Conservation (phyloP, 192 early-diverging fungal genomes). For the Coemansia sp. region DNA sequence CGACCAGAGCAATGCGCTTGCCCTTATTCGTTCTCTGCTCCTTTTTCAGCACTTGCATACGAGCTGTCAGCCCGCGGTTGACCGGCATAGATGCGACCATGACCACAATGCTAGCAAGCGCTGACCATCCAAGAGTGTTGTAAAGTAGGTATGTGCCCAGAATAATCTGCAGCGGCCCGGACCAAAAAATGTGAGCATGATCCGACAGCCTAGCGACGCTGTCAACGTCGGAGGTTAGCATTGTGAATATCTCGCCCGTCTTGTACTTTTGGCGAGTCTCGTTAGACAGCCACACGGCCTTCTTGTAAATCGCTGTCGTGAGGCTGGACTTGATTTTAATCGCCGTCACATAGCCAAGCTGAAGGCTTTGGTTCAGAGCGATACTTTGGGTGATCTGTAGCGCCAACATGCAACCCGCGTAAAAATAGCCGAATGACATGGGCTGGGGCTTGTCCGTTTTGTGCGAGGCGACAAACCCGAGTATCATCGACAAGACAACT, state of each 20-base stretch:
- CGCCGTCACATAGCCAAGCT: slow-evolving; percentile 67
- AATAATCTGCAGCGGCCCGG: slow-evolving; percentile 74
- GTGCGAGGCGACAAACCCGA: slow-evolving; percentile 53
- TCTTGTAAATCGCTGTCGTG: slow-evolving; percentile 81
- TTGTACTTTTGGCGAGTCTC: slow-evolving; percentile 74
- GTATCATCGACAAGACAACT: slow-evolving; percentile 67
- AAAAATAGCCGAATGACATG: slow-evolving; percentile 71
- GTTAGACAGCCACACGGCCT: slow-evolving; percentile 77
- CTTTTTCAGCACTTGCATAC: slow-evolving; percentile 68
- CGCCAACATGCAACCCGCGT: slow-evolving; percentile 75
- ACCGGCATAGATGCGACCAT: slow-evolving; percentile 80
- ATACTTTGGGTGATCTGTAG: slow-evolving; percentile 72
- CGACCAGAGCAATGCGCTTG: slow-evolving; percentile 64
- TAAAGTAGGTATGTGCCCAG: slow-evolving; percentile 76
- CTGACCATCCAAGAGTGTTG: slow-evolving; percentile 73
- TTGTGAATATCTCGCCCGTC: slow-evolving; percentile 69
- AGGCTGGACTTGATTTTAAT: slow-evolving; percentile 71
- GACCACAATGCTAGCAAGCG: slow-evolving; percentile 79
- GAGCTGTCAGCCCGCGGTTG: slow-evolving; percentile 65
- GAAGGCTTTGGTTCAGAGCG: slow-evolving; percentile 86
- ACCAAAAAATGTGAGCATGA: slow-evolving; percentile 74
- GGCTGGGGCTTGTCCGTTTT: slow-evolving; percentile 54
- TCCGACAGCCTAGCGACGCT: slow-evolving; percentile 63
- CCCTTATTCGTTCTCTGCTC: slow-evolving; percentile 87
- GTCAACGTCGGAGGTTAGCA: slow-evolving; percentile 66